Evolutionary conservation across 2,329 filamentous ascomycete genomes (phyloP), one percentile per base, ranked within the genome.

Genomic region (Fusarium sp.): DNA sequence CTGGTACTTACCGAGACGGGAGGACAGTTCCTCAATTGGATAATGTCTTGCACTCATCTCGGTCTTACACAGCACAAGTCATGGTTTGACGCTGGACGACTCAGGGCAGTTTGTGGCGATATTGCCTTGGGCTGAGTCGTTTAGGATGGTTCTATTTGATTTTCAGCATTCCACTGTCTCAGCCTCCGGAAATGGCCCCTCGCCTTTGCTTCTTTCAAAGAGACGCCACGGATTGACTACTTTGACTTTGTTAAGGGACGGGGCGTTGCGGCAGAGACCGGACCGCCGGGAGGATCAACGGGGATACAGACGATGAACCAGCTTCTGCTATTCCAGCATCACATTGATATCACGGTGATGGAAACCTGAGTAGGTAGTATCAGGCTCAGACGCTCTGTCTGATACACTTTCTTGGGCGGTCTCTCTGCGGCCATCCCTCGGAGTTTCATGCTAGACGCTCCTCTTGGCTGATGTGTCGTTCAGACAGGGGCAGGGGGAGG

Each of bases 351-450:
- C 40, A 51, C 36, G 17, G 30, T 34, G 23, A 36, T 39, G 47
- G 20, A 19, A 42, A 54, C 23, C 20, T 32, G 28, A 32, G 21
- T 21, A 45, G 50, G 21, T 21, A 45, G 50, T 19, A 36, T 46
- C 36, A 56, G 36, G 39, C 57, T 32, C 24, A 49, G 38, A 32
- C 54, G 46, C 48, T 38, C 38, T 32, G 38, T 32, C 20, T 56
- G 45, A 30, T 43, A 34, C 26, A 30, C 40, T 55, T 28, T 49
- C 21, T 30, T 43, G 17, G 32, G n/a, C 58, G 56, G 57, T 19
- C 43, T 56, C 46, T 66, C 47, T 56, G 28, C 66, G 65, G 65
- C 52, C 55, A 53, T 66, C 39, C 62, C 36, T 68, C 66, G 66
- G 66, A 53, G 61, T 46, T 62, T 66, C 61, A 52, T 56, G 47